A percentile compares a stretch with the other conserved stretches of the same genome.
These are phyloP conservation scores for Penicillium coprophilum DNA, from an alignment of 495 filamentous ascomycete species.

Conservation along the genomic window DNA sequence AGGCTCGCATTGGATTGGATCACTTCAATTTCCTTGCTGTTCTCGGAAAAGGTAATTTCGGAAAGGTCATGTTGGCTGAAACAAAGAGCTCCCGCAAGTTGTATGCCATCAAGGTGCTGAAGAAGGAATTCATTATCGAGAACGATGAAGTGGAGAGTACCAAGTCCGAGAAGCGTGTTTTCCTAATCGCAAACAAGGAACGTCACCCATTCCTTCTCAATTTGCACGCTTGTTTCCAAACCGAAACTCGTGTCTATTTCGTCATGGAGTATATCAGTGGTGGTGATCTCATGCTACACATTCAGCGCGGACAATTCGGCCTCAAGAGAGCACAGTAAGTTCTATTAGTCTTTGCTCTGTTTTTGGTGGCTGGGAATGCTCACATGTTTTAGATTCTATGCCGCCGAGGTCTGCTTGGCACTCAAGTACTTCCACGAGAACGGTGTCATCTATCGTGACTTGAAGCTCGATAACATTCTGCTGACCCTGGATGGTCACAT, in stretches of 20 bases:
- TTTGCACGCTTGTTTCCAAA: constrained; percentile 98
- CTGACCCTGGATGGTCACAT: constrained; percentile 96
- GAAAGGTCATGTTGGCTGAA: constrained; percentile 99
- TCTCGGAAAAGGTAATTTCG: constrained; percentile 98
- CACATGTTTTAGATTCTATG: constrained; percentile 77
- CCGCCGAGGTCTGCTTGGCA: constrained; percentile 93
- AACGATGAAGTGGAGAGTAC: constrained; percentile 99
- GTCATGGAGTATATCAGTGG: constrained; percentile 99
- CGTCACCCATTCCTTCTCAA: constrained; percentile 95
- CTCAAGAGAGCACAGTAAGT: constrained; percentile 93
- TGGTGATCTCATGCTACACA: constrained; percentile 98
- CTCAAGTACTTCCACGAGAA: constrained; percentile 99
- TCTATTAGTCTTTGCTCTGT: neutral
- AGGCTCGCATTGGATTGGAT: constrained; percentile 85
- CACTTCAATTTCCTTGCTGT: constrained; percentile 99
- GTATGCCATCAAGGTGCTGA: constrained; percentile 98
- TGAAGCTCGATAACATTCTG: constrained; percentile 99
- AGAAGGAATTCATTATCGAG: constrained; percentile 99
- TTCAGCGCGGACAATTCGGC: constrained; percentile 94
- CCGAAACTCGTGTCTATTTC: constrained; percentile 97
- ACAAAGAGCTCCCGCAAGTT: constrained; percentile 88
- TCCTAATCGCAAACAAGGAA: constrained; percentile 96
- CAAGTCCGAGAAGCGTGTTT: constrained; percentile 94
- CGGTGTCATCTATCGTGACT: constrained; percentile 97
- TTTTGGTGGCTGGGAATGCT: neutral